A percentile compares a stretch with the other conserved stretches of the same genome.
Conservation (phyloP, 345 rosid species). For the Citrus mangshanensis region DNA sequence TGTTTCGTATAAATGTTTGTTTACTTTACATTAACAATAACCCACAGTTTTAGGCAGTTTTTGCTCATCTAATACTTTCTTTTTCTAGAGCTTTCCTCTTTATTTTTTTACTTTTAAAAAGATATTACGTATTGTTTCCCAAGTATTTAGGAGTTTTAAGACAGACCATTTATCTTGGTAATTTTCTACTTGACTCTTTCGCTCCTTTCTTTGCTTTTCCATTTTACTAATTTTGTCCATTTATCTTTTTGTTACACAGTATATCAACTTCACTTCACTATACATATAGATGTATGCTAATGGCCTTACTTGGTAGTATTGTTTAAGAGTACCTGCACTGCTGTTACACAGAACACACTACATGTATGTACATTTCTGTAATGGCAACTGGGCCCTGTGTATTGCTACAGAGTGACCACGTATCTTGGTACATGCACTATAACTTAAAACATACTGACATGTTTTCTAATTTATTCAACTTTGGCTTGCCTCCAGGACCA, state of each 20-base stretch:
- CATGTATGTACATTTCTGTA: background rate
- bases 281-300: background rate
- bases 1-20: background rate
- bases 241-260: background rate
- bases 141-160: conserved; percentile 6
- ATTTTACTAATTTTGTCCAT: background rate
- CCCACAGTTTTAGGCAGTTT: conserved; percentile 23
- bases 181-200: conserved; percentile 4
- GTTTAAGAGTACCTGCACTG: background rate
- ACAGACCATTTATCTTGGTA: background rate
- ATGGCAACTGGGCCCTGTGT: conserved; percentile 15
- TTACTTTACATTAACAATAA: conserved; percentile 10
- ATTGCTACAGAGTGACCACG: background rate
- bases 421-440: conserved; percentile 9
- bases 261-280: background rate
- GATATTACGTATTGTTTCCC: background rate
- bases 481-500: background rate
- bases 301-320: too few relatives aligned
- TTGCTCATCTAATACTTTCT: background rate
- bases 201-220: background rate
- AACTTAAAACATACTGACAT: conserved; percentile 3
- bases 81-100: background rate
- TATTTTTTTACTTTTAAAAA: background rate
- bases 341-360: too few relatives aligned
- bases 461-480: background rate